A percentile compares a stretch with the other conserved stretches of the same genome.
Evolutionary conservation across 1,284 basidiomycete genomes (phyloP).

Genomic region (Abortiporus biennis): DNA sequence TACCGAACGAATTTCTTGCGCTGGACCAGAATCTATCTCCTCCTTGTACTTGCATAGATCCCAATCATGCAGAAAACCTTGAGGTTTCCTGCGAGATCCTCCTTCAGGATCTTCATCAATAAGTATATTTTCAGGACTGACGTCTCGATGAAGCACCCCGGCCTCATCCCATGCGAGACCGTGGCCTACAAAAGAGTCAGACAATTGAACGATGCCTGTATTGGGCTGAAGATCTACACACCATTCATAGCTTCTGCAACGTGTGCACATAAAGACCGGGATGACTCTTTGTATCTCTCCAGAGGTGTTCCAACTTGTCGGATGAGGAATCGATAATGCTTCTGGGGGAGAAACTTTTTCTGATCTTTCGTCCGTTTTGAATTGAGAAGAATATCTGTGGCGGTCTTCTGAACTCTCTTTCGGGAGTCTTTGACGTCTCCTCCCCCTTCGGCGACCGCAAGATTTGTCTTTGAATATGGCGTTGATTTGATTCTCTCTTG

Average conservation of each 20-base stretch:
- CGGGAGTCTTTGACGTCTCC: background rate
- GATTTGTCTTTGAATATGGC: no score
- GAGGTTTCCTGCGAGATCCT: no score
- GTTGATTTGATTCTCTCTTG: background rate
- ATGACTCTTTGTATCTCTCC: no score
- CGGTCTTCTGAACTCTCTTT: background rate
- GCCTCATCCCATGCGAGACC: constrained; percentile 1
- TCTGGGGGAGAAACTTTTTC: background rate
- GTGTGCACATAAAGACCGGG: no score
- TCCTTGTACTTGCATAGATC: constrained; percentile 4
- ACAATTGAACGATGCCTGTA: no score
- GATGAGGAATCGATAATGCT: constrained; percentile 4
- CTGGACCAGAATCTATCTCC: no score
- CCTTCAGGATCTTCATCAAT: background rate
- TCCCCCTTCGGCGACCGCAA: constrained; percentile 24
- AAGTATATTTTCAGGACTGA: constrained; percentile 3
- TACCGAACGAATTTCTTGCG: no score
- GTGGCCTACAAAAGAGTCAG: no score
- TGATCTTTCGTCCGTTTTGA: background rate
- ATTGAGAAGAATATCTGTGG: background rate
- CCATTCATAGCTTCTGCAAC: no score
- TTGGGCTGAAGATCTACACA: no score
- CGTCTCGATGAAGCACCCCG: constrained; percentile 1
- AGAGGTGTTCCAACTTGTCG: no score
- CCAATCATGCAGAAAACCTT: background rate